phyloP scores from a whole-genome alignment of 148 eudicot species.

The Camellia japonica region DNA sequence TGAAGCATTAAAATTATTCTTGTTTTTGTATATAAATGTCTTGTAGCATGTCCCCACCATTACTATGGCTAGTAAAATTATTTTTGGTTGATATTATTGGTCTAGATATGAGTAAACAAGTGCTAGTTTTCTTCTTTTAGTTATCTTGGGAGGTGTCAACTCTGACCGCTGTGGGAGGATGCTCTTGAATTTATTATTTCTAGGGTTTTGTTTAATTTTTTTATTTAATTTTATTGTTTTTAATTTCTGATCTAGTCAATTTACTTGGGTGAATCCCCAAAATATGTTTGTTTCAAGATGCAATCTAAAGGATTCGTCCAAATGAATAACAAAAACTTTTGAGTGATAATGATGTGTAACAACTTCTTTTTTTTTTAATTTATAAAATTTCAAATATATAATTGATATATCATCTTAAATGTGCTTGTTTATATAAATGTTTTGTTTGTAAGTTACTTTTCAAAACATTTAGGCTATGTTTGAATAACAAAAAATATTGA shows the following conservation, averaged over 20 bases:
- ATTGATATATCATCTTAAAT: too few relatives aligned
- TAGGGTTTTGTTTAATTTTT: conserved; percentile 8
- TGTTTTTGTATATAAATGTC: neutral
- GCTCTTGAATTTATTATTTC: neutral
- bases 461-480: too few relatives aligned
- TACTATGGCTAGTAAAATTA: conserved; percentile 3
- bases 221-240: conserved; percentile 9
- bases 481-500: too few relatives aligned
- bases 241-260: conserved; percentile 33
- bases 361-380: too few relatives aligned
- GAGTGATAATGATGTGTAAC: too few relatives aligned
- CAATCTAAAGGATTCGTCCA: neutral
- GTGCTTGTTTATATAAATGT: too few relatives aligned
- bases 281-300: neutral
- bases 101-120: conserved; percentile 20
- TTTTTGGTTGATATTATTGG: conserved; percentile 17
- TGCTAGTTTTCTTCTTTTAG: conserved; percentile 20
- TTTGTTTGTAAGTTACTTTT: too few relatives aligned
- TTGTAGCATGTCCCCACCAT: conserved; percentile 18
- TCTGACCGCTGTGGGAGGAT: conserved; percentile 24
- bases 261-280: conserved; percentile 11
- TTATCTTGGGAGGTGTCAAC: conserved; percentile 28
- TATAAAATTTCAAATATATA: too few relatives aligned
- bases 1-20: neutral
- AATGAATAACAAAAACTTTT: too few relatives aligned